Base-by-base conservation (phyloP, 148 eudicot genomes). In the Dianthus caryophyllus region DNA sequence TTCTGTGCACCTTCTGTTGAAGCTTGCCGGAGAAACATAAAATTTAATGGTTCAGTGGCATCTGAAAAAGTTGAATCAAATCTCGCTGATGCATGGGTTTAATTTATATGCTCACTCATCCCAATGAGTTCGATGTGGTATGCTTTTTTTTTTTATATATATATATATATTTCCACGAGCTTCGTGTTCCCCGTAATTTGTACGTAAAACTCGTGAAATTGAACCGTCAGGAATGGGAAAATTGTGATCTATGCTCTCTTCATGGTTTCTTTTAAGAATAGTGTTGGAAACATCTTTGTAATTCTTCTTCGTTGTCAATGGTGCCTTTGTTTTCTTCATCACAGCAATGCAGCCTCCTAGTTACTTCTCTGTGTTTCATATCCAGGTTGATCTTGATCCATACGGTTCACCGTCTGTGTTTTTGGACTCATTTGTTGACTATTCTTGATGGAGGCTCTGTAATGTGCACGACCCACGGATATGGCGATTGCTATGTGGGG, bases 301-400 rank as follows among this genome's bases (percentile, higher is more conserved):
- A n/a, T n/a, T n/a, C n/a, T n/a, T n/a, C n/a, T n/a, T n/a, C n/a
- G n/a, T n/a, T n/a, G n/a, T n/a, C n/a, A n/a, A 7, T 12, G 61
- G 12, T 71, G 61, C 36, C 64, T 3, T 66, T 41, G 16, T 51
- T 60, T 12, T 31, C 15, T 52, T 9, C 53, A 65, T 8, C 21
- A 54, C 56, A 4, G 44, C 44, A 9, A 41, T 13, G 6, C 10
- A 16, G 20, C 17, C 1, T 48, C 48, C 62, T 58, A 30, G 44
- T 46, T 2, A 17, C 26, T 18, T 16, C 10, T 57, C 36, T 29
- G 11, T 50, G 30, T 47, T 38, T 69, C 75, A 25, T 44, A 53
- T 71, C 72, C 79, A 95, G 99, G 97, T 95, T 85, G 99, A 95
- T 83, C 97, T 95, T 76, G 99, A 95, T 77, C 99, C 99, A 43